A percentile compares a stretch with the other conserved stretches of the same genome.
Evolutionary conservation across 2,329 filamentous ascomycete genomes (phyloP).

Genomic region (Trichoderma polysporum): DNA sequence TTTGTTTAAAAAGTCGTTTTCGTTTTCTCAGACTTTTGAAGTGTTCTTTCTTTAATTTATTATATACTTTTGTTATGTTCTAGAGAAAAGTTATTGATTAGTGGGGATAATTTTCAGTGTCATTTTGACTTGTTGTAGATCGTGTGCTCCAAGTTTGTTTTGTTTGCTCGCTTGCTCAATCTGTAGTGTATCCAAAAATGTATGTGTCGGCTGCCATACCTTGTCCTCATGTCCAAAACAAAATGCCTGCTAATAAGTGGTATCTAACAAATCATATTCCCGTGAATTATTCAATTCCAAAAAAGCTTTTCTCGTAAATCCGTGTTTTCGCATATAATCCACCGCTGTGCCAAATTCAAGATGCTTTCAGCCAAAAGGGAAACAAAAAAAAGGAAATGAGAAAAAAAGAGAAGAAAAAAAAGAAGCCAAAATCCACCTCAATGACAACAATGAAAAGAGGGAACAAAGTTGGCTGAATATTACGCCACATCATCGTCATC

Average conservation of each 20-base stretch:
- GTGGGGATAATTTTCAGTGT: background rate
- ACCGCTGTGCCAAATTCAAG: background rate
- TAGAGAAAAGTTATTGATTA: background rate
- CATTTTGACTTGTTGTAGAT: background rate
- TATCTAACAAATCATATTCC: background rate
- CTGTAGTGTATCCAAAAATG: background rate
- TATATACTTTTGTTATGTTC: background rate
- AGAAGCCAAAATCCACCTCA: background rate
- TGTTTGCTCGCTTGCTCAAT: background rate
- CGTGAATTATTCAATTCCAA: background rate
- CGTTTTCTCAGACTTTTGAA: background rate
- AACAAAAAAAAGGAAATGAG: background rate
- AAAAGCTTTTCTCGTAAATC: background rate
- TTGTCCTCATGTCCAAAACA: background rate
- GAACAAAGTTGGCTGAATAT: background rate
- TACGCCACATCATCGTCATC: background rate
- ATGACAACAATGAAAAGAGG: background rate
- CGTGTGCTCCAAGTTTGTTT: background rate
- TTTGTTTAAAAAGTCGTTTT: conserved; percentile 1
- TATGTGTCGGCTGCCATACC: too few relatives aligned
- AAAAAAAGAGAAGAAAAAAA: background rate
- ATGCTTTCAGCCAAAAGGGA: too few relatives aligned
- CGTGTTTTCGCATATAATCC: background rate
- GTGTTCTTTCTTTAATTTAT: background rate
- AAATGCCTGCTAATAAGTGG: background rate